Conservation (phyloP, 75 land plant genomes). For the Pinus tabuliformis region DNA sequence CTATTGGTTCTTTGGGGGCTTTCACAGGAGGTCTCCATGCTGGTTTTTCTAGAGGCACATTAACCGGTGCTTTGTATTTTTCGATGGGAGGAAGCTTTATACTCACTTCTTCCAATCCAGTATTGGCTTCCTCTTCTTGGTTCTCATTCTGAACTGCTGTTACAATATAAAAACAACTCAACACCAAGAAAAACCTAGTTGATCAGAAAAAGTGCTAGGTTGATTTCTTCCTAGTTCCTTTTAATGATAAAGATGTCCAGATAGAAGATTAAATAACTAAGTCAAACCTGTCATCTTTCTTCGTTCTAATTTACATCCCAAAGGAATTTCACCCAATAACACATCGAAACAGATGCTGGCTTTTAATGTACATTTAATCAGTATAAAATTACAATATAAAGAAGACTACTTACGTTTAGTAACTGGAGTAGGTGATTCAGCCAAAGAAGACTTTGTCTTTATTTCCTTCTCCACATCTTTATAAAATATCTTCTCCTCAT, state of each 20-base stretch:
- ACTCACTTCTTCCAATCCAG: not conserved
- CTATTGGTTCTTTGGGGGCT: constrained; percentile 5
- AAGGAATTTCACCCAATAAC: not conserved
- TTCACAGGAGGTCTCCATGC: not conserved
- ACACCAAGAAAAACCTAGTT: too few species aligned
- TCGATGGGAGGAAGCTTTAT: constrained; percentile 8
- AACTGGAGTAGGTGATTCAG: not conserved
- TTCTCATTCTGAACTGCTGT: not conserved
- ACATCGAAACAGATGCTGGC: not conserved
- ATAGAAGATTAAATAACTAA: not conserved
- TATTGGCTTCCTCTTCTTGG: not conserved
- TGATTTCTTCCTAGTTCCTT: not conserved
- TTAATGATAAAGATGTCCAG: not conserved
- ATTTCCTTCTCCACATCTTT: constrained; percentile 12
- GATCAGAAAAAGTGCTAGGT: too few species aligned
- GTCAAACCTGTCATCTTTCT: constrained; percentile 1
- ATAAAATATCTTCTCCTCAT: constrained; percentile 1
- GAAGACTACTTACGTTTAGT: not conserved
- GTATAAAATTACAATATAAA: not conserved
- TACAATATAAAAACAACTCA: not conserved
- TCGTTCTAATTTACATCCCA: not conserved
- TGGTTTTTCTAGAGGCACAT: not conserved
- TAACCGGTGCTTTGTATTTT: constrained; percentile 2
- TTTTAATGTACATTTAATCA: not conserved
- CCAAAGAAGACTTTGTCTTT: not conserved